A percentile compares a stretch with the other conserved stretches of the same genome.
These are phyloP conservation scores for Crataegus laevigata DNA, from an alignment of 306 rosid species.

Conservation along the genomic window DNA sequence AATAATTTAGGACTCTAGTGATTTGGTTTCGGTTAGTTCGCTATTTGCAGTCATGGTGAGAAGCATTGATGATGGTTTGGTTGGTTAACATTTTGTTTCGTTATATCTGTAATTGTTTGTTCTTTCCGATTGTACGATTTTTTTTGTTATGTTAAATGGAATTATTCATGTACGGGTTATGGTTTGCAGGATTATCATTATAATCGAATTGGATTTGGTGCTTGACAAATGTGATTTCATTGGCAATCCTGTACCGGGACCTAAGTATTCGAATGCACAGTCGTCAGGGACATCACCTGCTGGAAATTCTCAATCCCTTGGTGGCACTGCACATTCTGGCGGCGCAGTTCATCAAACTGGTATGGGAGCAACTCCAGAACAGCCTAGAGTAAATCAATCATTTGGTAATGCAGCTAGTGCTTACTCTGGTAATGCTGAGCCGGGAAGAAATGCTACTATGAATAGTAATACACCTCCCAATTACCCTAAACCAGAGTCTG, in stretches of 20 bases:
- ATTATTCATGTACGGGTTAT: not conserved
- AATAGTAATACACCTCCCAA: conserved; percentile 29
- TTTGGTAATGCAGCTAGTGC: conserved; percentile 11
- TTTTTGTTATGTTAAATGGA: not conserved
- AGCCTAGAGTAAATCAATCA: conserved; percentile 33
- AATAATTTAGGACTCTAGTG: not conserved
- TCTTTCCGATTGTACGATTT: not conserved
- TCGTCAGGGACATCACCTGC: conserved; percentile 28
- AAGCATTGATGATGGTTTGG: not conserved
- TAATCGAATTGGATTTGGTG: conserved; percentile 57
- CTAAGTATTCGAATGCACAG: conserved; percentile 17
- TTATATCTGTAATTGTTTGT: not conserved
- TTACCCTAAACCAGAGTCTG: conserved; percentile 23
- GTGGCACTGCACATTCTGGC: conserved; percentile 21
- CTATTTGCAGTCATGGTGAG: not conserved
- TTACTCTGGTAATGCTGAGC: conserved; percentile 27
- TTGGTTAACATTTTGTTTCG: not conserved
- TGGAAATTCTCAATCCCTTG: conserved; percentile 33
- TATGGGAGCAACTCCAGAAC: conserved; percentile 29
- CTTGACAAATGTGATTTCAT: conserved; percentile 47
- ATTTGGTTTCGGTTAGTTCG: not conserved
- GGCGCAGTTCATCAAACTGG: conserved; percentile 28
- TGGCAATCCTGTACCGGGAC: conserved; percentile 46
- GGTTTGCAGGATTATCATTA: conserved; percentile 63
- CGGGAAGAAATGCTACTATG: conserved; percentile 34